Base-by-base conservation (phyloP, 352 stramenopile genomes). In the Peronospora farinosa region DNA sequence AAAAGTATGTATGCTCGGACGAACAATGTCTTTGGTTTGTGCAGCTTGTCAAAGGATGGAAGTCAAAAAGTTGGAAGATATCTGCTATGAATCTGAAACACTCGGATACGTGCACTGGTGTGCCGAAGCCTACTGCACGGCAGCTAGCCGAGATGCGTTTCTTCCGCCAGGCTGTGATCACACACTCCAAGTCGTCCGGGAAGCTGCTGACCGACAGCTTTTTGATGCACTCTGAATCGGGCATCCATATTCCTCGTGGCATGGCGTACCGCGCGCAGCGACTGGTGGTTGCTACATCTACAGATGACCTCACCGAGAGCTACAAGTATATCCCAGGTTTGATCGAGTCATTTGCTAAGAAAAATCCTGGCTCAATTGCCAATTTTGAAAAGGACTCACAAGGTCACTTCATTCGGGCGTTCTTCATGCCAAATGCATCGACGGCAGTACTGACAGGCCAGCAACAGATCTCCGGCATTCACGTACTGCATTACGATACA, bases 21-120 rank as follows among this genome's bases (percentile, higher is more conserved):
- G 65, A 84, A 7, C 48, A 62, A 7, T 92, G 80, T 16, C 38
- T 83, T 6, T 92, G 80, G 80, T 92, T 88, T 44, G 78, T 89
- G 19, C 78, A 83, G 40, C 64, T 89, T 12, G 72, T 88, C 23
- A 88, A 88, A 54, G 78, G 76, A 1, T 81, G 74, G 65, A 92
- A 92, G 55, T 84, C 76, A n/a, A 86, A 89, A 62, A 92, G 82
- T 61, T 92, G 80, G 80, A 92, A 92, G 51, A 92, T 92, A 60
- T 92, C 80, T 28, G 76, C 78, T n/a, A 92, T 92, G 80, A 88
- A 89, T 38, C 52, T 92, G 19, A 80, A 78, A 45, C 80, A 92
- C 49, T 85, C 78, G 36, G 65, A 76, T 0, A 59, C 62, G n/a
- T 92, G 80, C 64, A 74, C 61, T 0, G 80, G 80, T 11, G 59